Evolutionary conservation across 768 basidiomycete genomes (phyloP).

Genomic region (Melanogaster broomeanus): DNA sequence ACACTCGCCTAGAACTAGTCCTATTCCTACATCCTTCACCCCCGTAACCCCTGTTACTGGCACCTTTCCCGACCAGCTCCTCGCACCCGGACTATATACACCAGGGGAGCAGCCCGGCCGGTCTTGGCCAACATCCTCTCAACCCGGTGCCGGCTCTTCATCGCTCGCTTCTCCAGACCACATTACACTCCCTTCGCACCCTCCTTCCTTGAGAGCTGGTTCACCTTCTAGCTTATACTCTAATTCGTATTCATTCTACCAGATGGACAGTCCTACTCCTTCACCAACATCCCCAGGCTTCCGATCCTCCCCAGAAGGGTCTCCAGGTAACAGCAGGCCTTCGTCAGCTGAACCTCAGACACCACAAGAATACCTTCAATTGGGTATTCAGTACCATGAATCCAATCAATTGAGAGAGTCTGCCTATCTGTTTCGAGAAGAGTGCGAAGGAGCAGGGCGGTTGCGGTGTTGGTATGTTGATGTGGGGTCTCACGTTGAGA

Average conservation of each 20-base stretch:
- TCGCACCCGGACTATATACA: not conserved
- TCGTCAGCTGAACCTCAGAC: constrained; percentile 32
- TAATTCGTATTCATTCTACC: constrained; percentile 62
- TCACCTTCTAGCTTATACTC: constrained; percentile 56
- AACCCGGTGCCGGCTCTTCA: constrained; percentile 13
- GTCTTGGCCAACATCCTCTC: constrained; percentile 5
- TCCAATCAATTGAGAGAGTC: constrained; percentile 69
- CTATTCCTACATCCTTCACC: constrained; percentile 2
- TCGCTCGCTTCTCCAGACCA: constrained; percentile 5
- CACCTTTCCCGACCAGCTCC: constrained; percentile 5
- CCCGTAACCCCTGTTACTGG: constrained; percentile 27
- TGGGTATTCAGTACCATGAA: constrained; percentile 80
- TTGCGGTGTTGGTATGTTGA: constrained; percentile 87
- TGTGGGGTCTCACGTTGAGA: constrained; percentile 85
- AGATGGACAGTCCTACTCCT: constrained; percentile 46
- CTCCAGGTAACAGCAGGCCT: constrained; percentile 17
- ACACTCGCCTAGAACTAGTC: constrained; percentile 30
- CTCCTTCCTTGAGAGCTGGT: constrained; percentile 37
- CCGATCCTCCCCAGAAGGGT: constrained; percentile 12
- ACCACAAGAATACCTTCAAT: constrained; percentile 69
- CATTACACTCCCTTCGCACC: constrained; percentile 29
- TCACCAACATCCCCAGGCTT: constrained; percentile 40
- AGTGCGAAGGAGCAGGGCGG: constrained; percentile 75
- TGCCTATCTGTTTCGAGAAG: constrained; percentile 72
- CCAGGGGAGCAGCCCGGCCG: not conserved